Evolutionary conservation across 768 basidiomycete genomes (phyloP).

Genomic region (Cubamyces lactineus): DNA sequence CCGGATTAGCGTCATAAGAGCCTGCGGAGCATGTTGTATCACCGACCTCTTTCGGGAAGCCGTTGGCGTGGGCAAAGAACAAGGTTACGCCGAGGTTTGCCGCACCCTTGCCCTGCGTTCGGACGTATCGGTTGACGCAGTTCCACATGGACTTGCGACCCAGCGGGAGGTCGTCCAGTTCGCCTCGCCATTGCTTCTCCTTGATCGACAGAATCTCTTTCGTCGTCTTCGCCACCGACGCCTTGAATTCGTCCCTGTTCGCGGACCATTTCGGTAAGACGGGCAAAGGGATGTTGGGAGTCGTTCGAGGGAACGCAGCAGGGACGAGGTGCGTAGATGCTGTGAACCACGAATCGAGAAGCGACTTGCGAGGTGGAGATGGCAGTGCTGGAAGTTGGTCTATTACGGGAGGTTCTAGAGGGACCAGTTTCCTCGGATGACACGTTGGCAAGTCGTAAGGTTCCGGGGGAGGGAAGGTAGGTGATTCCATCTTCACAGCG

Average conservation of each 20-base stretch:
- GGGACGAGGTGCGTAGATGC: conserved; percentile 60
- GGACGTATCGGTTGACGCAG: conserved; percentile 71
- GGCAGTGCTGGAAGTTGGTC: conserved; percentile 41
- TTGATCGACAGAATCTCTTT: conserved; percentile 36
- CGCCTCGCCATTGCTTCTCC: conserved; percentile 34
- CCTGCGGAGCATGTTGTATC: neutral
- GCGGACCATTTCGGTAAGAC: conserved; percentile 33
- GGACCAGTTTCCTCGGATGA: conserved; percentile 15
- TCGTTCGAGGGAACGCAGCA: conserved; percentile 53
- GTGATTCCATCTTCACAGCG: neutral
- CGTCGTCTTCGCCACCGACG: conserved; percentile 30
- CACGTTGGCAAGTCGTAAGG: conserved; percentile 10
- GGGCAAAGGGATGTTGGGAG: conserved; percentile 45
- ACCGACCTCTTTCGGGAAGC: conserved; percentile 81
- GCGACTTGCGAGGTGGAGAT: conserved; percentile 40
- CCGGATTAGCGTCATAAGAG: neutral
- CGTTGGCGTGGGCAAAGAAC: conserved; percentile 83
- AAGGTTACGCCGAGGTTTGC: conserved; percentile 57
- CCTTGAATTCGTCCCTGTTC: conserved; percentile 39
- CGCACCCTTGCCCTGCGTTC: conserved; percentile 30
- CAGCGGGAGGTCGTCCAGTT: conserved; percentile 27
- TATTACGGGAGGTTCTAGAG: conserved; percentile 11
- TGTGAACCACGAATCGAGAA: conserved; percentile 39
- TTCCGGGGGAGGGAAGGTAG: conserved; percentile 20
- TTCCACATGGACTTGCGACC: conserved; percentile 59